Evolutionary conservation across 2,329 filamentous ascomycete genomes (phyloP), one percentile per base, ranked within the genome.

Genomic region (Orbilia brochopaga): DNA sequence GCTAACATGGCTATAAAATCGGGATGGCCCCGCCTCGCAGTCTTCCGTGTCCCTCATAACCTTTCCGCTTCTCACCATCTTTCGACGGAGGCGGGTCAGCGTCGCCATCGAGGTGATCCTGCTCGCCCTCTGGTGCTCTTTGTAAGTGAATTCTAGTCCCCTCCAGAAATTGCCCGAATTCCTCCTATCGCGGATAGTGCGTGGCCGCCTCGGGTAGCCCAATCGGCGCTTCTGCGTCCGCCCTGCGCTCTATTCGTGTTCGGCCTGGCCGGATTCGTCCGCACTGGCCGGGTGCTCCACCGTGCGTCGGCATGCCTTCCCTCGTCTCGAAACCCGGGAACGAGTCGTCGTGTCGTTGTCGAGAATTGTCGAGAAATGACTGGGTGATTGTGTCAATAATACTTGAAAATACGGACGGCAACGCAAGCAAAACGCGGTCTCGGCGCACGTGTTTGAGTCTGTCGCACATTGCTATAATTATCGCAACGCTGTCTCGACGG

Each of bases 31-130:
- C 61, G 19, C 30, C 21, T 40, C 13, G 40, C 57, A 73, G 69
- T 64, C 69, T 53, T 66, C 69, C 13, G 21, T 61, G 7, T 73
- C 69, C 37, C 46, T 73, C 37, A 21, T 73, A 21, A 44, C 58
- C 51, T 73, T 67, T 37, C 57, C 69, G 32, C 46, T 73, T 23
- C 62, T 73, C 44, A 27, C 58, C 58, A 59, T 59, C 10, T 57
- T 67, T 51, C 46, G 63, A 66, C 61, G 63, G 40, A 62, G 69
- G 55, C 61, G 69, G 50, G 44, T 67, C 19, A 67, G 69, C 48
- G 62, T 73, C 46, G 62, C 53, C 44, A 59, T 73, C 44, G 69
- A 73, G n/a, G 69, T 67, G 11, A 54, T 73, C 23, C 62, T 73
- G 11, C 46, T 73, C 17, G 50, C 51, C 17, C 69, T 73, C 2